Evolutionary conservation across 2,329 filamentous ascomycete genomes (phyloP).

Genomic region (Trichoderma arundinaceum): DNA sequence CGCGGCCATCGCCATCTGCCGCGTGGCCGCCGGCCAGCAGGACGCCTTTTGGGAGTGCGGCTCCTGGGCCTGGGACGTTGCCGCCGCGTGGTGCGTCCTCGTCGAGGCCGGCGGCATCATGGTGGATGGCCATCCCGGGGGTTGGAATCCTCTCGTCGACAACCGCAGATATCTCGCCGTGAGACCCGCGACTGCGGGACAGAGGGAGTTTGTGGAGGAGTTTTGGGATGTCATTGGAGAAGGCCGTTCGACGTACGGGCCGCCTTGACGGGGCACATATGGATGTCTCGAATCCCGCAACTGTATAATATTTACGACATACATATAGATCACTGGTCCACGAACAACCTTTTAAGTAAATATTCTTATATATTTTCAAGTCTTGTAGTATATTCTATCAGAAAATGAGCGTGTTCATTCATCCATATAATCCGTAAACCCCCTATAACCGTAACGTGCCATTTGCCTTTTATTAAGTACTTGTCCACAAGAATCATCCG

Average conservation of each 20-base stretch:
- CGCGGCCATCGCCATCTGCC: conserved; percentile 7
- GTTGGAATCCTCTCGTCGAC: background rate
- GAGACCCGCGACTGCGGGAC: background rate
- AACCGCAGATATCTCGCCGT: conserved; percentile 7
- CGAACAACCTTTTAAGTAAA: background rate
- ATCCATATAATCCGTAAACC: conserved; percentile 8
- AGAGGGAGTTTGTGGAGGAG: conserved; percentile 8
- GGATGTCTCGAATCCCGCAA: no score
- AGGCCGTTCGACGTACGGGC: conserved; percentile 3
- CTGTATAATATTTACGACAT: background rate
- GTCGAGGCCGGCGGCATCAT: conserved; percentile 12
- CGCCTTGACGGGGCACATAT: no score
- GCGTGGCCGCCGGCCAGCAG: conserved; percentile 2
- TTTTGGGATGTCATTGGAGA: conserved; percentile 7
- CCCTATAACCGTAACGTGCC: background rate
- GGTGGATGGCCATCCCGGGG: conserved; percentile 44
- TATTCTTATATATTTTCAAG: background rate
- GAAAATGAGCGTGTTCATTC: conserved; percentile 24
- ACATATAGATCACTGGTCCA: background rate
- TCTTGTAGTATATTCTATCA: background rate
- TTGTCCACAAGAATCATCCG: background rate
- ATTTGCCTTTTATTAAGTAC: conserved; percentile 12
- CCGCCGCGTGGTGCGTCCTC: conserved; percentile 11
- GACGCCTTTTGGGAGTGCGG: conserved; percentile 17
- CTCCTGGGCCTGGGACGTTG: conserved; percentile 9